A percentile compares a stretch with the other conserved stretches of the same genome.
These are phyloP conservation scores for Eucalyptus sp. DNA, from an alignment of 345 rosid genomes.

Conservation along the genomic window DNA sequence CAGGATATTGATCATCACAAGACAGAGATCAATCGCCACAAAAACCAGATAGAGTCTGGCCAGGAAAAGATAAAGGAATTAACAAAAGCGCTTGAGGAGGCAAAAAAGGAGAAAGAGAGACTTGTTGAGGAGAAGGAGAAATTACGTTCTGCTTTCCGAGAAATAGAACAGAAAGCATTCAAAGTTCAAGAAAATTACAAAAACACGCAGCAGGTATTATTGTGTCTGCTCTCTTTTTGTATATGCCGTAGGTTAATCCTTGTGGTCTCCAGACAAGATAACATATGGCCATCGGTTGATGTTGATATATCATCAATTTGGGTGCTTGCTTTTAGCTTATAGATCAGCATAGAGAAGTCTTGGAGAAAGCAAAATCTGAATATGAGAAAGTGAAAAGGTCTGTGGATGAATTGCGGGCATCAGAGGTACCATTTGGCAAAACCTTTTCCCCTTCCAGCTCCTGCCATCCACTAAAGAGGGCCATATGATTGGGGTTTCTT, in stretches of 20 bases:
- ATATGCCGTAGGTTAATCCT: background rate
- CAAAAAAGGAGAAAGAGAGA: conserved; percentile 62
- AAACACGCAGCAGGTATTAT: conserved; percentile 57
- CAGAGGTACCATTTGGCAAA: conserved; percentile 45
- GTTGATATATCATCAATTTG: background rate
- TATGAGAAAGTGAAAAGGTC: conserved; percentile 59
- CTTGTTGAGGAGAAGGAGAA: conserved; percentile 63
- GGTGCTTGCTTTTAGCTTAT: conserved; percentile 31
- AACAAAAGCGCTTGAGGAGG: conserved; percentile 79
- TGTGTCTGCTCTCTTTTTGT: background rate
- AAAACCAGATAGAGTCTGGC: conserved; percentile 82
- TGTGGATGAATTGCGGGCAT: conserved; percentile 77
- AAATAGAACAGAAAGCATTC: conserved; percentile 73
- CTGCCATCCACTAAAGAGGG: background rate
- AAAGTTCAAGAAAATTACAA: conserved; percentile 75
- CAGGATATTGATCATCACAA: conserved; percentile 81
- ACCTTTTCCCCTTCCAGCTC: background rate
- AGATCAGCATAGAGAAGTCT: conserved; percentile 66
- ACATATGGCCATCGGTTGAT: background rate
- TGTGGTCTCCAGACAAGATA: background rate
- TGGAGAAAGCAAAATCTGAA: conserved; percentile 51
- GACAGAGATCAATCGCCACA: conserved; percentile 84
- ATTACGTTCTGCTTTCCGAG: conserved; percentile 44
- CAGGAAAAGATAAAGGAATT: conserved; percentile 82
- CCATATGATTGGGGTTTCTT: background rate